Percentiles rank a stretch among this genome's conserved stretches.
Conservation (phyloP, 768 basidiomycete species). For the Leccinellum luteum region DNA sequence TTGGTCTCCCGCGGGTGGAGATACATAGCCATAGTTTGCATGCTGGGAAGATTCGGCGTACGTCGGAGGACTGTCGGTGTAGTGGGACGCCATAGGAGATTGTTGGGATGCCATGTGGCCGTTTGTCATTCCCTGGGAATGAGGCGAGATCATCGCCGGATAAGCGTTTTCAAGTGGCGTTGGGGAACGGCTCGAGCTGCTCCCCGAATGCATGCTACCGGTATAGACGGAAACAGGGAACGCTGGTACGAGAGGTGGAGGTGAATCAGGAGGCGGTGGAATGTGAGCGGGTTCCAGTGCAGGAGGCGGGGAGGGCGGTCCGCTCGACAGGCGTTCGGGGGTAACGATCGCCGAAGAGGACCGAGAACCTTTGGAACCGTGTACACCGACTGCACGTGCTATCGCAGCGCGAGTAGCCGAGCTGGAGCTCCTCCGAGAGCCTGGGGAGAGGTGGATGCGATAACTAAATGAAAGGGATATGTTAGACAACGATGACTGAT, state of each 20-base stretch:
- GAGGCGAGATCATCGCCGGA: constrained; percentile 34
- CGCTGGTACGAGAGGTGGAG: constrained; percentile 53
- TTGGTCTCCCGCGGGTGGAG: constrained; percentile 25
- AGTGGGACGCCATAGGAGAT: constrained; percentile 30
- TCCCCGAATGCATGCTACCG: constrained; percentile 31
- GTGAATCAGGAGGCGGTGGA: constrained; percentile 51
- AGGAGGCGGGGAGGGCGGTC: constrained; percentile 37
- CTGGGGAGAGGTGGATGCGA: constrained; percentile 78
- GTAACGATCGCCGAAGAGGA: constrained; percentile 23
- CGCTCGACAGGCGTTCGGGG: constrained; percentile 26
- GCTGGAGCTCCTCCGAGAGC: constrained; percentile 64
- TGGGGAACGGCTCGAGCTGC: constrained; percentile 41
- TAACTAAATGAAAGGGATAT: constrained; percentile 45
- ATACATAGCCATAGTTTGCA: constrained; percentile 28
- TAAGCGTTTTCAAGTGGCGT: constrained; percentile 46
- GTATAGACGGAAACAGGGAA: constrained; percentile 26
- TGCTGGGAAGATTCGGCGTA: constrained; percentile 33
- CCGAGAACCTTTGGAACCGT: constrained; percentile 24
- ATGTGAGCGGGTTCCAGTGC: constrained; percentile 43
- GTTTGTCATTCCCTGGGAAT: constrained; percentile 37
- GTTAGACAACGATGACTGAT: not conserved
- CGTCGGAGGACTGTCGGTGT: constrained; percentile 29
- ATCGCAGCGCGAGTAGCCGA: constrained; percentile 56
- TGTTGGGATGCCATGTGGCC: constrained; percentile 31
- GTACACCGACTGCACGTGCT: constrained; percentile 38